Evolutionary conservation across 2,329 filamentous ascomycete genomes (phyloP).

Genomic region (Cladophialophora psammophila): DNA sequence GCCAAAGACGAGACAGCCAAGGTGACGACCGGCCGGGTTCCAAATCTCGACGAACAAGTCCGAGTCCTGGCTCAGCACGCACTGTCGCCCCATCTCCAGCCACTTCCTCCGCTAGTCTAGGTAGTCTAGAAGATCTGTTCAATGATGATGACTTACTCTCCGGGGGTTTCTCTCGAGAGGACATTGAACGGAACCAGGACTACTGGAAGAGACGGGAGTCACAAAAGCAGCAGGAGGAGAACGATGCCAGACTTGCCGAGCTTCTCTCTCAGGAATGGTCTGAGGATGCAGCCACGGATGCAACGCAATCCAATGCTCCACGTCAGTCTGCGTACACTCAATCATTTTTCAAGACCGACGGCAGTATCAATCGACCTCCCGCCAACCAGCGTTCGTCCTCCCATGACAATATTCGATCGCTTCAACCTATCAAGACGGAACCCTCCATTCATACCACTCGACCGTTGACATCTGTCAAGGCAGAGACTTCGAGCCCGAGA

Average conservation of each 20-base stretch:
- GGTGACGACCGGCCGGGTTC: conserved; percentile 14
- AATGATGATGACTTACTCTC: conserved; percentile 27
- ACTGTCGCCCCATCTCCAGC: conserved; percentile 29
- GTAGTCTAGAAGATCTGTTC: conserved; percentile 35
- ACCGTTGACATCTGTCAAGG: neutral
- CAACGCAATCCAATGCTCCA: conserved; percentile 5
- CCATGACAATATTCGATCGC: neutral
- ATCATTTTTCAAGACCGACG: conserved; percentile 34
- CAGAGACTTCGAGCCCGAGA: neutral
- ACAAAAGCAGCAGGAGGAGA: conserved; percentile 39
- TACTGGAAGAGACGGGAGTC: conserved; percentile 33
- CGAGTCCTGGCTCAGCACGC: conserved; percentile 24
- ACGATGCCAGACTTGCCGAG: conserved; percentile 46
- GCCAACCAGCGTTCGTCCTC: neutral
- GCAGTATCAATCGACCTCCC: conserved; percentile 25
- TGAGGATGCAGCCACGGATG: conserved; percentile 29
- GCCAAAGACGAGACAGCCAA: conserved; percentile 32
- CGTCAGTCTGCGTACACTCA: conserved; percentile 31
- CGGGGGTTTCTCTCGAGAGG: conserved; percentile 28
- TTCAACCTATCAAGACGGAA: conserved; percentile 8
- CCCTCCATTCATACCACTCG: neutral
- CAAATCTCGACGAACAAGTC: conserved; percentile 40
- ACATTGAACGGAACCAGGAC: conserved; percentile 26
- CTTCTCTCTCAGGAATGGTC: conserved; percentile 46
- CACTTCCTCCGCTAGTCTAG: conserved; percentile 25